Base-by-base conservation (phyloP, 768 basidiomycete species). In the Hygrocybe coccinea region DNA sequence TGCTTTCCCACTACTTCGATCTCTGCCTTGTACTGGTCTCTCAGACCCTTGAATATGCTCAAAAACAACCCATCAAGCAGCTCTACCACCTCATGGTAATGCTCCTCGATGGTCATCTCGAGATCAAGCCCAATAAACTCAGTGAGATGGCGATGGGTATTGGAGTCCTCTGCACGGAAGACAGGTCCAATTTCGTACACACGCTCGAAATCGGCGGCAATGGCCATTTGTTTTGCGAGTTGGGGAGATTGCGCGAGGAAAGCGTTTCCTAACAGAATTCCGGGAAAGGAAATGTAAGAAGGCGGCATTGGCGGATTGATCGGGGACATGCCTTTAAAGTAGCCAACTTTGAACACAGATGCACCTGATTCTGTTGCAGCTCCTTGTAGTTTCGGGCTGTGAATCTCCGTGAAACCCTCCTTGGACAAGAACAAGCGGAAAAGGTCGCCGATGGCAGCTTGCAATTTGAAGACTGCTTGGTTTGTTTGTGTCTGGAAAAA, bases 71-170 rank as follows among this genome's bases (percentile, higher is more conserved):
- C 80, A 68, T 99, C 97, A 56, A 99, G 81, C 21, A 93, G 72
- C 63, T 97, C 93, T 77, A 98, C 79, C 35, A 94, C 94, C 72
- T 99, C 97, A 72, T 98, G 95, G 67, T 98, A 99, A 69, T 98
- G 94, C 69, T 97, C 95, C 70, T 98, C 94, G 62, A 99, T 93
- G 3, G 86, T 80, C 97, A 99, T 98, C 72, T 99, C 97, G 61
- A 99, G 80, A 89, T 99, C 97, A 62, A 99, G 87, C 25, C 97
- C 97, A 60, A 93, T 89, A 72, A 97, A 99, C 71, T 99, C 97
- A 17, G 97, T 98, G 75, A 99, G 79, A 76, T 99, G 97, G 50
- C 97, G 89, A 68, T 97, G 92, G 2, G 97, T 98, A 72, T 95
- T 92, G 46, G 95, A 88, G 70, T 98, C 85, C 72, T 98, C 97